These are phyloP conservation scores for Pluteus cervinus DNA, from an alignment of 768 basidiomycete genomes.

Conservation along the genomic window DNA sequence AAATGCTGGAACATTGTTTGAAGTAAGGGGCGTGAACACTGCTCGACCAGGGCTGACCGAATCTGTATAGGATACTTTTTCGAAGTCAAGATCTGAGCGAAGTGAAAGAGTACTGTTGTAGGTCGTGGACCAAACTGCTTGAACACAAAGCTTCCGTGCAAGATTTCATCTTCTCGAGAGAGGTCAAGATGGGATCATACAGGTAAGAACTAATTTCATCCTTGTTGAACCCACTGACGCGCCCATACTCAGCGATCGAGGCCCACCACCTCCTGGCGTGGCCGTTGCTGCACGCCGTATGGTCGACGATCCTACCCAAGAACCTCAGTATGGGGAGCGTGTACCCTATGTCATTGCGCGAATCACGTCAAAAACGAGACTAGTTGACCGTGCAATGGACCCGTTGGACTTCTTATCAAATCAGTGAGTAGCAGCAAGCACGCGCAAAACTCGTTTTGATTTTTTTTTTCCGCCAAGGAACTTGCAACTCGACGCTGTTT, in stretches of 20 bases:
- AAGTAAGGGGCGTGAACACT: conserved; percentile 49
- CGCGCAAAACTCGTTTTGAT: neutral
- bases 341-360: conserved; percentile 84
- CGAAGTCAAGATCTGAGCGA: conserved; percentile 83
- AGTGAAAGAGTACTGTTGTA: conserved; percentile 83
- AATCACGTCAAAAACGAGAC: conserved; percentile 53
- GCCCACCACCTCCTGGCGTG: conserved; percentile 87
- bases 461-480: conserved; percentile 32
- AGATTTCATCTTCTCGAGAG: conserved; percentile 93
- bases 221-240: neutral
- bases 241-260: conserved; percentile 56
- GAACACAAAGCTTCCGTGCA: conserved; percentile 79
- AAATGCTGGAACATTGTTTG: conserved; percentile 85
- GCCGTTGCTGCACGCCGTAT: conserved; percentile 76
- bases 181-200: conserved; percentile 90
- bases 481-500: conserved; percentile 73
- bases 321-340: conserved; percentile 89
- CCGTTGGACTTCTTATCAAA: conserved; percentile 64
- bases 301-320: conserved; percentile 69
- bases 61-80: conserved; percentile 69
- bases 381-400: conserved; percentile 72
- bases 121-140: conserved; percentile 79
- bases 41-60: conserved; percentile 1
- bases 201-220: conserved; percentile 41
- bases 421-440: conserved; percentile 36